Base-by-base conservation (phyloP, 163 green algal species). In the Chloromonas sp. region DNA sequence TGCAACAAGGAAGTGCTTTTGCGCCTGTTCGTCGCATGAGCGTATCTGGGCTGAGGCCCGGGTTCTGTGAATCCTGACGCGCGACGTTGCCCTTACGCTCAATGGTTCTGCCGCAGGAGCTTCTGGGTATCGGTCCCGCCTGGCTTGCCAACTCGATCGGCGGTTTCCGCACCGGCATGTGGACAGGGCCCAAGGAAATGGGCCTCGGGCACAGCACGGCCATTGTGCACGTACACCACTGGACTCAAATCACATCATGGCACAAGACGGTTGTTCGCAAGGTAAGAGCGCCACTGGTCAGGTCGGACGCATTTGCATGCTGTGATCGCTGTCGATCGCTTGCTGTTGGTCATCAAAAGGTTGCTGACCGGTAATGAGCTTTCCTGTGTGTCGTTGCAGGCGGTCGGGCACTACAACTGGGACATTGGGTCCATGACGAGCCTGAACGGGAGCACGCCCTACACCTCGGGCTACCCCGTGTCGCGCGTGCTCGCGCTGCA, bases 401-500 rank as follows among this genome's bases (percentile, higher is more conserved):
- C 58, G 71, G 14, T 58, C 2, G 71, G 71, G 71, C 71, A 14
- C 5, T 79, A 79, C 71, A 36, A 79, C 71, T 79, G 71, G 71
- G 2, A 2, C 13, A 2, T 36, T 2, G 71, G 13, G 2, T 11
- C 71, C 71, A 2, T 3, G 71, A 11, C 58, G 71, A 74, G 66
- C 11, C 11, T 11, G 5, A 11, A 74, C 66, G 66, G 77, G 36
- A 3, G 14, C 77, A 71, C 79, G 14, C 59, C 59, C 79, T 71
- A 58, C 79, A 60, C 59, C 11, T 70, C 79, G 58, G 14, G 59
- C 79, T 2, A 61, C 36, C 8, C 14, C 11, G 11, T 15, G 2
- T 11, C 79, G 2, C 59, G 60, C 59, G 2, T 82, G 79, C 60
- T 82, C 59, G 79, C 79, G 79, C 79, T 82, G 79, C 13, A 14